Base-by-base conservation (phyloP, 257 asterid genomes). In the Knoxia roxburghii region DNA sequence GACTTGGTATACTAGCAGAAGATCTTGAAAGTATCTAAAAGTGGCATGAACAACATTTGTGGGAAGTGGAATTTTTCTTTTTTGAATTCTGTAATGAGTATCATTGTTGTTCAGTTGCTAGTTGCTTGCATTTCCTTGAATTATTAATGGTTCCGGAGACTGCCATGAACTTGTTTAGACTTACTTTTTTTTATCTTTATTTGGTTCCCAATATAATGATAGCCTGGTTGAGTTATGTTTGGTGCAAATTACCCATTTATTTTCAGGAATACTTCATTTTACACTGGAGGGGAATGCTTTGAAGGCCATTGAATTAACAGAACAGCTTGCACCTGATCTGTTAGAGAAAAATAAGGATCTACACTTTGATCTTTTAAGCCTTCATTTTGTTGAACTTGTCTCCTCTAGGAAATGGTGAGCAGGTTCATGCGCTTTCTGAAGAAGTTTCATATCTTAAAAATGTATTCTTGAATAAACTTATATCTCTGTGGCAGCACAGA, bases 301-400 rank as follows among this genome's bases (percentile, higher is more conserved):
- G 66, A 84, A 85, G 82, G 99, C 99, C 60, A 93, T 93, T 33
- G 92, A 88, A 80, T 78, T 90, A 79, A 90, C 95, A 0, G 85
- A 81, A 74, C 88, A 88, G 65, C 80, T 83, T 17, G 85, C 81
- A 20, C 92, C 96, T 57, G 92, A 85, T 74, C 78, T 93, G 64
- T 70, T 93, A 69, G 96, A 90, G 77, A 80, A 84, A 57, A 85
- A 86, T 76, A 81, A 75, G 83, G 91, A 86, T 85, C 72, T 93
- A 76, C 87, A 86, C 78, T 93, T 93, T 75, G 95, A 93, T 80
- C 93, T 93, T 55, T 77, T 90, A 75, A 80, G 96, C 83, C 96
- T 93, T 76, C 95, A 78, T 76, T 93, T 88, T 69, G 81, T 86
- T 65, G 89, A 83, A 78, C 89, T 93, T 40, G 85, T 93, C 73